Conservation (phyloP, 108 stramenopile genomes). For the Pseudonitzschia multiseries region DNA sequence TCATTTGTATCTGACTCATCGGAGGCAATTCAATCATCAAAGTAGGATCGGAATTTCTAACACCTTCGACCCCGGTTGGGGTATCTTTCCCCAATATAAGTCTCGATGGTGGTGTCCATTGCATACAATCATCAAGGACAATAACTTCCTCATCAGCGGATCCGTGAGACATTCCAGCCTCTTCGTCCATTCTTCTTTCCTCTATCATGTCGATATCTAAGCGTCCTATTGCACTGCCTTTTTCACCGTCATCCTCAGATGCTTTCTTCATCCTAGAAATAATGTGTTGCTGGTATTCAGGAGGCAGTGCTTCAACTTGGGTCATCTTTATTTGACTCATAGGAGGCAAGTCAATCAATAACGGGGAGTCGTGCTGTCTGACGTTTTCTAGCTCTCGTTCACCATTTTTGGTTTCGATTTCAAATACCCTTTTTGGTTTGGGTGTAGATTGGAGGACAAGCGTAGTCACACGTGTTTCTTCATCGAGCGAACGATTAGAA, state of each 20-base stretch:
- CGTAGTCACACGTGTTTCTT: not conserved
- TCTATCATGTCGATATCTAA: not conserved
- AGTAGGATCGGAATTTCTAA: not conserved
- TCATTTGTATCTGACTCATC: slow-evolving; percentile 54
- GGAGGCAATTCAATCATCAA: slow-evolving; percentile 39
- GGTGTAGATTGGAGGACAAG: not conserved
- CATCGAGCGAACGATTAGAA: not conserved
- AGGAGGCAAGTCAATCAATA: slow-evolving; percentile 37
- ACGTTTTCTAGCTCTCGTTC: not conserved
- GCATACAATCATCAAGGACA: not conserved
- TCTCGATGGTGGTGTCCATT: not conserved
- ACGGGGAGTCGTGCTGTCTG: not conserved
- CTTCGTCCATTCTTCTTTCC: not conserved
- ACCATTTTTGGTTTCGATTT: too few species aligned
- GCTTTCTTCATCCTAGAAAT: slow-evolving; percentile 17
- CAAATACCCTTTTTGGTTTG: not conserved
- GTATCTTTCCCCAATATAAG: not conserved
- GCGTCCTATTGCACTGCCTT: not conserved
- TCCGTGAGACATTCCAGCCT: not conserved
- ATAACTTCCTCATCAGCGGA: not conserved
- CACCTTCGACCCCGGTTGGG: not conserved
- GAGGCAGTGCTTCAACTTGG: slow-evolving; percentile 46
- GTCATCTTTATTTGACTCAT: slow-evolving; percentile 53
- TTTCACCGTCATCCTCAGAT: not conserved
- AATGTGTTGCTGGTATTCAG: slow-evolving; percentile 33